Conservation (phyloP, 331 rosid genomes). For the Malus hybrid region DNA sequence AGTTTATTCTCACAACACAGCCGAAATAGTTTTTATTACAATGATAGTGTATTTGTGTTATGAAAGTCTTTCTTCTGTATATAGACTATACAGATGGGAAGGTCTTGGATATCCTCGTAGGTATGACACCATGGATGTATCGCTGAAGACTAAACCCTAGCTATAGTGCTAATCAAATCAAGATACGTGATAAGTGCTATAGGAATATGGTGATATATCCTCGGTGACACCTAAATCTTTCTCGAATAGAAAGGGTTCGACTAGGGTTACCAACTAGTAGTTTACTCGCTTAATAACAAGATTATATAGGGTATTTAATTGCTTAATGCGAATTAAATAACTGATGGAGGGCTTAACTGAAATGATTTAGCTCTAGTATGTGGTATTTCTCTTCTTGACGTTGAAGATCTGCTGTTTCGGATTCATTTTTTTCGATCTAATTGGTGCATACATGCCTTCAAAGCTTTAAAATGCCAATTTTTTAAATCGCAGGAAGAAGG, state of each 20-base stretch:
- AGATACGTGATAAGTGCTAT: too few species aligned
- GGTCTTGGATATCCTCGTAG: neutral
- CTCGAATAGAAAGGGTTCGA: neutral
- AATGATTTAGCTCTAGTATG: too few species aligned
- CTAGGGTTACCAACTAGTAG: neutral
- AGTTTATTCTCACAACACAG: too few species aligned
- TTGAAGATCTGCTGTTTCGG: too few species aligned
- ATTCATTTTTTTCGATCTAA: neutral
- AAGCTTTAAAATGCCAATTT: neutral
- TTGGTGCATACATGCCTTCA: neutral
- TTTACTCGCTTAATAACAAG: neutral
- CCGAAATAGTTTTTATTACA: too few species aligned
- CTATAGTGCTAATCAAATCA: neutral
- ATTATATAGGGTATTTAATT: neutral
- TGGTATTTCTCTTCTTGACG: neutral
- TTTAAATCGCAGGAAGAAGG: conserved; percentile 60
- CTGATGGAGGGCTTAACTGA: neutral
- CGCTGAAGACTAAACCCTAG: neutral
- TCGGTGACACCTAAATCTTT: neutral
- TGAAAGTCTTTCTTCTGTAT: neutral
- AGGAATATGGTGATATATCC: too few species aligned
- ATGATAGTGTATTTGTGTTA: neutral
- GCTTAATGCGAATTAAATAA: neutral
- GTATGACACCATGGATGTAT: neutral
- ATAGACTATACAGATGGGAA: neutral